Conservation (phyloP, 2,329 filamentous ascomycete species). For the Scorias spongiosa region DNA sequence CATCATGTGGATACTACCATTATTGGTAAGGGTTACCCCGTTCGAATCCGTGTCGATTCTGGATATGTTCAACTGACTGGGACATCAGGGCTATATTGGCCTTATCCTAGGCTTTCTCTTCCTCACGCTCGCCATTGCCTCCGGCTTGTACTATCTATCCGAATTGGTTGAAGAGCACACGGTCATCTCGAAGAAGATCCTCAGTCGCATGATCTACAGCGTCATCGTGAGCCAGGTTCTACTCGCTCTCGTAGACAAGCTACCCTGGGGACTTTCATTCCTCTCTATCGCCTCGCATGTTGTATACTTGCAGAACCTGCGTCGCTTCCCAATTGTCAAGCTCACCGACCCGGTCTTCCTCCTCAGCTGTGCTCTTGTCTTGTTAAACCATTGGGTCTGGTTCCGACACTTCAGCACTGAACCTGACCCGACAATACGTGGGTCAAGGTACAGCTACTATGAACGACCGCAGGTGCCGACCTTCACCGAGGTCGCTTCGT, state of each 20-base stretch:
- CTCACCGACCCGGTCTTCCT: conserved; percentile 78
- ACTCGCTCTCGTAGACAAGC: conserved; percentile 68
- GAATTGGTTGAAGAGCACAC: conserved; percentile 97
- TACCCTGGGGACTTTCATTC: conserved; percentile 59
- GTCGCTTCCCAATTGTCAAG: conserved; percentile 62
- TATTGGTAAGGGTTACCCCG: conserved; percentile 35
- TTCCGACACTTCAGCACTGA: conserved; percentile 75
- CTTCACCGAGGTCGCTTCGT: conserved; percentile 89
- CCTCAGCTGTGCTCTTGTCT: conserved; percentile 66
- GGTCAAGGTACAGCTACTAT: conserved; percentile 39
- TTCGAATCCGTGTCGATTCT: not conserved
- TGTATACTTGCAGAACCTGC: conserved; percentile 78
- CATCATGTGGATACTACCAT: conserved; percentile 86
- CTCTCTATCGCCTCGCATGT: conserved; percentile 69
- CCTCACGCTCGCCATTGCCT: conserved; percentile 87
- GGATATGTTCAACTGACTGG: not conserved
- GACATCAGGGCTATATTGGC: conserved; percentile 56
- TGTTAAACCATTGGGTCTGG: conserved; percentile 89
- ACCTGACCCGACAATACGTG: conserved; percentile 34
- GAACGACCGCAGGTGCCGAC: conserved; percentile 44
- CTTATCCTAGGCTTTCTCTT: conserved; percentile 82
- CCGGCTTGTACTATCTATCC: conserved; percentile 95
- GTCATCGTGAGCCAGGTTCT: conserved; percentile 61
- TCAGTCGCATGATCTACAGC: conserved; percentile 70
- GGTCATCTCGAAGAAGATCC: conserved; percentile 74